Base-by-base conservation (phyloP, 345 rosid species). In the Dipteronia dyeriana region DNA sequence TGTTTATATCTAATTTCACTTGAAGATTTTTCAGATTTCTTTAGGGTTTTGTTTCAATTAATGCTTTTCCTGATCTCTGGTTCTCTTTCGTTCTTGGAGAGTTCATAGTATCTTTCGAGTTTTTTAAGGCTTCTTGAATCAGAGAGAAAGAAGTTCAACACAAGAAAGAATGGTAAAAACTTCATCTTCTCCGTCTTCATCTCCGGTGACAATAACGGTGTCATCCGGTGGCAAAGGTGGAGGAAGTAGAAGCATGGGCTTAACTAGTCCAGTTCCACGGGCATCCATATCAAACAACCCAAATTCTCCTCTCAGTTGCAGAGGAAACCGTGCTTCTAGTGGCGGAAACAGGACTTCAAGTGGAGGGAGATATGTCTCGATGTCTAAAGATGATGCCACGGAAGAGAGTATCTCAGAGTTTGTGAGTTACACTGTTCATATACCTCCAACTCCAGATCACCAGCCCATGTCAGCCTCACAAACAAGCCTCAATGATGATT, bases 391-490 rank as follows among this genome's bases (percentile, higher is more conserved):
- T 53, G 91, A 84, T 20, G 62, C 80, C 16, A 78, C 76, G 3
- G 87, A 90, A 10, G 91, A 84, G 11, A 47, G 66, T 0, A 90
- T 77, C 29, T 86, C 94, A 5, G 92, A 84, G 22, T 88, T 84
- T 66, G 83, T 92, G n/a, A 75, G 83, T 3, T 92, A 92, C 72
- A 92, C 97, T 0, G 97, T 92, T 29, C 97, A 92, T 23, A 90
- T 92, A 11, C 97, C 97, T 6, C 88, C 94, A 0, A 92, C 97
- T 53, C 97, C 97, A 1, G 97, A 92, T 78, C 92, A 87, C 79
- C 92, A 90, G 68, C 77, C 87, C n/a, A 54, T 87, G 26, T 84
- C 88, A 8, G 72, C 83, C 59, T 91, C 94, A 2, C 89, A 82
- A 13, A 82, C 87, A 10, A 90, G 94, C 80, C 66, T 82, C 47